A percentile compares a stretch with the other conserved stretches of the same genome.
phyloP scores from a whole-genome alignment of 495 filamentous ascomycete genomes.

The Neurospora cerealis region DNA sequence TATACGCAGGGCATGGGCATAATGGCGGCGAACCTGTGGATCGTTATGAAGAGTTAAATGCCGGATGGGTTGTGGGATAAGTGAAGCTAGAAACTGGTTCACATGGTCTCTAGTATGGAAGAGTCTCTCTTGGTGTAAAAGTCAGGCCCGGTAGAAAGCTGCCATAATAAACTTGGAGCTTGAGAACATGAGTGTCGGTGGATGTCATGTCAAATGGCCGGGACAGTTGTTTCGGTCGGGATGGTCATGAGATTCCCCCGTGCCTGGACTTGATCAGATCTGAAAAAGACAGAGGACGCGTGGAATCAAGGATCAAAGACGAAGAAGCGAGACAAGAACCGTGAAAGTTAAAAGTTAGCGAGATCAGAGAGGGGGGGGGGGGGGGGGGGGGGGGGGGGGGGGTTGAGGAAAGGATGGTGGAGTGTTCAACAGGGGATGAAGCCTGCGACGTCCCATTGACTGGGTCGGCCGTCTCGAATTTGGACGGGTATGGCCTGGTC shows the following conservation, averaged over 20 bases:
- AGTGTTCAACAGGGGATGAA: neutral
- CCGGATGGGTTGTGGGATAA: neutral
- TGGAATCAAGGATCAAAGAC: neutral
- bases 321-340: neutral
- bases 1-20: neutral
- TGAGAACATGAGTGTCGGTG: neutral
- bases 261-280: neutral
- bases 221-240: neutral
- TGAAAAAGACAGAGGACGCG: neutral
- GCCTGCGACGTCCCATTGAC: neutral
- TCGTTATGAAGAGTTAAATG: neutral
- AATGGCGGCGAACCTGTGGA: neutral
- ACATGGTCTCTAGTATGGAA: too few species aligned
- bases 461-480: neutral
- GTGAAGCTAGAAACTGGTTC: neutral
- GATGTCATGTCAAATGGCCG: neutral
- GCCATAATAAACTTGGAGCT: neutral
- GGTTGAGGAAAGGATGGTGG: neutral
- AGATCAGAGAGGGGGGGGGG: neutral
- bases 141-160: neutral
- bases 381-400: neutral
- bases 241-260: neutral
- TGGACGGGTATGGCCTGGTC: neutral
- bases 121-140: too few species aligned
- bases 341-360: neutral